Evolutionary conservation across 169 alveolate species (phyloP).

Genomic region (Cryptosporidium sp.): DNA sequence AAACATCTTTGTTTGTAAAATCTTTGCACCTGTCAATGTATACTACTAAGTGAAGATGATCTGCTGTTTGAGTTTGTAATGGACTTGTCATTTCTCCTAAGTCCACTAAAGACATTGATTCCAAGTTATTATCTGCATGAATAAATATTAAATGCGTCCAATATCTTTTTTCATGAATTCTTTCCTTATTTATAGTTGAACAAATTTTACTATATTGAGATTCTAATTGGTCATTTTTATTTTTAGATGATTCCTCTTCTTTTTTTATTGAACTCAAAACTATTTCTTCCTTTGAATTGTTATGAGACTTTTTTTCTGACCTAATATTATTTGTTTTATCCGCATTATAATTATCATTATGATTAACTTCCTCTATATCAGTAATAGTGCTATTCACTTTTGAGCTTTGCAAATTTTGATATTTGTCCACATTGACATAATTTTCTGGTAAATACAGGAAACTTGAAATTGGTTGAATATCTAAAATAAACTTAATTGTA

Average conservation of each 20-base stretch:
- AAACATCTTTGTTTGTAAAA: slow-evolving; percentile 50
- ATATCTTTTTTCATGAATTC: slow-evolving; percentile 4
- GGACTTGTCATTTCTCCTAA: slow-evolving; percentile 80
- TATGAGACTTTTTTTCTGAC: neutral
- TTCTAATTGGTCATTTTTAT: neutral
- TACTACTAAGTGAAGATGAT: slow-evolving; percentile 79
- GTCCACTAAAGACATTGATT: slow-evolving; percentile 80
- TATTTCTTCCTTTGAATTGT: neutral
- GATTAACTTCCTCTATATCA: too few relatives aligned
- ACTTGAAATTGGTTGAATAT: neutral
- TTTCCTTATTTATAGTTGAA: slow-evolving; percentile 10
- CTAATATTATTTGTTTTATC: slow-evolving; percentile 5
- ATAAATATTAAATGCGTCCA: slow-evolving; percentile 80
- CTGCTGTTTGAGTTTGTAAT: slow-evolving; percentile 73
- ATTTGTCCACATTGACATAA: neutral
- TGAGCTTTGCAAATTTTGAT: neutral
- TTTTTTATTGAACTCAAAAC: neutral
- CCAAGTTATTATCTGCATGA: slow-evolving; percentile 83
- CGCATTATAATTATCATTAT: neutral
- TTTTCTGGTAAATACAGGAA: neutral
- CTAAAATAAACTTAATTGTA: neutral
- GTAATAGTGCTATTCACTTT: neutral
- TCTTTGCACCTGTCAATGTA: slow-evolving; percentile 78
- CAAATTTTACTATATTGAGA: slow-evolving; percentile 8
- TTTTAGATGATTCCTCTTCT: neutral